phyloP scores from a whole-genome alignment of 495 filamentous ascomycete species.

The Penicillium steckii region DNA sequence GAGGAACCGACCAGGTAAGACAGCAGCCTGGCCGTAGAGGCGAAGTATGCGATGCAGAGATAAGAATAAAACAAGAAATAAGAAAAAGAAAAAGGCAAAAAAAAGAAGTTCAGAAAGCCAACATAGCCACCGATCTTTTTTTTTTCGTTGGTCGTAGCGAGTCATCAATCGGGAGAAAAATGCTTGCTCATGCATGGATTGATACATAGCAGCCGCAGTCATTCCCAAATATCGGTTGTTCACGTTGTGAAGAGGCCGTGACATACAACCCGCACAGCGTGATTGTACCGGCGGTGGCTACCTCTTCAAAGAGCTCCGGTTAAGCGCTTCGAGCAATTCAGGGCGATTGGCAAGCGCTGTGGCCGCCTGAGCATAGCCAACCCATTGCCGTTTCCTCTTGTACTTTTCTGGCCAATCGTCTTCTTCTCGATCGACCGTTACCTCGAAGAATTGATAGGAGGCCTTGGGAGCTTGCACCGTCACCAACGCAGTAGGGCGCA shows the following conservation, averaged over 20 bases:
- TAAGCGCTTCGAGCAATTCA: slow-evolving; percentile 83
- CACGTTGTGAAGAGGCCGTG: slow-evolving; percentile 4
- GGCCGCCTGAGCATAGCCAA: slow-evolving; percentile 77
- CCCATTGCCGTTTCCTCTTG: slow-evolving; percentile 87
- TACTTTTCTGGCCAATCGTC: slow-evolving; percentile 89
- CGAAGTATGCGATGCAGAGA: slow-evolving; percentile 15
- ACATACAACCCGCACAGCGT: not conserved
- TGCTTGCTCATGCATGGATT: no score
- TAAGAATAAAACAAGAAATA: slow-evolving; percentile 3
- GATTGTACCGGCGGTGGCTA: slow-evolving; percentile 32
- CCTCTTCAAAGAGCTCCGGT: slow-evolving; percentile 71
- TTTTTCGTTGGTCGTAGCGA: slow-evolving; percentile 38
- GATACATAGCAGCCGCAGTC: no score
- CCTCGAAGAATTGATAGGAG: slow-evolving; percentile 87
- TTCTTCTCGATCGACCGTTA: slow-evolving; percentile 77
- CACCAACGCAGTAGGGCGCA: slow-evolving; percentile 54
- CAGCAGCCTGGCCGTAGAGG: slow-evolving; percentile 17
- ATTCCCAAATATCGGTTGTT: slow-evolving; percentile 7
- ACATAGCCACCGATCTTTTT: slow-evolving; percentile 24
- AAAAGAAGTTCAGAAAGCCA: slow-evolving; percentile 24
- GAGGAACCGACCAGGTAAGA: slow-evolving; percentile 8
- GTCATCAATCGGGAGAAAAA: slow-evolving; percentile 36
- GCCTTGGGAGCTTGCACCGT: slow-evolving; percentile 70
- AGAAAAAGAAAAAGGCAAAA: not conserved
- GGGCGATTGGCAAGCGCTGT: slow-evolving; percentile 73